Conservation (phyloP, 169 alveolate species). For the Ichthyophthirius multifiliis region DNA sequence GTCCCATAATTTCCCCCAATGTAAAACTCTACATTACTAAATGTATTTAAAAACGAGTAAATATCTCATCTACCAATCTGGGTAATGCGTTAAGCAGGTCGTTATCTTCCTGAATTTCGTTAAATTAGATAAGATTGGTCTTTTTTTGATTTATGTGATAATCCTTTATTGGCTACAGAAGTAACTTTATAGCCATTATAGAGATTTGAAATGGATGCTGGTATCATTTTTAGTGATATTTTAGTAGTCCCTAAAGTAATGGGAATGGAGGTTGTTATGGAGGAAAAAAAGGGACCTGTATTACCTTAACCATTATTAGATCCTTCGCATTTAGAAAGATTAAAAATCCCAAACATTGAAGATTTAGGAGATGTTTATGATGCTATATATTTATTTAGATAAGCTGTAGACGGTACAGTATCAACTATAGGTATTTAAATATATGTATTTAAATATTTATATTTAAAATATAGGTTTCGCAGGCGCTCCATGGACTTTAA, state of each 20-base stretch:
- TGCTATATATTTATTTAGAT: constrained; percentile 20
- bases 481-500: constrained; percentile 46
- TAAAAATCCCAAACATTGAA: constrained; percentile 27
- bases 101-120: constrained; percentile 32
- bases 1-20: neutral
- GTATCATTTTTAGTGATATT: constrained; percentile 36
- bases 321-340: constrained; percentile 6
- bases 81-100: constrained; percentile 40
- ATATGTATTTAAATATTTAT: neutral
- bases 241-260: constrained; percentile 29
- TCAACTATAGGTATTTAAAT: neutral
- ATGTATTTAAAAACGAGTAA: neutral
- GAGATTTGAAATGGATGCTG: constrained; percentile 34
- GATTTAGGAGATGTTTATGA: constrained; percentile 30
- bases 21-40: constrained; percentile 4
- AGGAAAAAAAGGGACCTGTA: constrained; percentile 40
- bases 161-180: constrained; percentile 30
- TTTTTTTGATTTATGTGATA: constrained; percentile 32
- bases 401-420: constrained; percentile 22
- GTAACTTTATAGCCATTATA: constrained; percentile 20
- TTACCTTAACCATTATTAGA: constrained; percentile 27
- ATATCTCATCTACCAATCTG: constrained; percentile 10
- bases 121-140: constrained; percentile 3
- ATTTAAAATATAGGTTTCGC: constrained; percentile 11
- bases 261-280: constrained; percentile 45